Conservation (phyloP, 441 rosid genomes). For the Populus hybrid region DNA sequence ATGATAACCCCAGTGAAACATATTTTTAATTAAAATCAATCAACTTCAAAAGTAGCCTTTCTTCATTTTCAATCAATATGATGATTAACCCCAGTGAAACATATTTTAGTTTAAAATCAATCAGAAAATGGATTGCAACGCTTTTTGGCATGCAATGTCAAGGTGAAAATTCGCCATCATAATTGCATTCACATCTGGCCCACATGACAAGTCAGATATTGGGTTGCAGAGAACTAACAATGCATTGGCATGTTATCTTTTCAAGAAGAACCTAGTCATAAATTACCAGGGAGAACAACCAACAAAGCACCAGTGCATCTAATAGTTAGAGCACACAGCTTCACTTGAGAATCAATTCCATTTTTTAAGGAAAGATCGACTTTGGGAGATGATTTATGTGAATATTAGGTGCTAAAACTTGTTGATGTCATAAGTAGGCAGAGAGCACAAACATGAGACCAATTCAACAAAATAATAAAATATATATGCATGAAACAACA, state of each 20-base stretch:
- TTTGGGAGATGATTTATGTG: slow-evolving; percentile 4
- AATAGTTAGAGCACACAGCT: background rate
- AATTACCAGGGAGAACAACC: background rate
- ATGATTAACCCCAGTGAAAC: too few species aligned
- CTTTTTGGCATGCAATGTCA: background rate
- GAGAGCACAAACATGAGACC: background rate
- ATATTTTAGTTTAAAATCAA: too few species aligned
- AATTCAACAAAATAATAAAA: slow-evolving; percentile 10
- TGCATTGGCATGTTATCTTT: background rate
- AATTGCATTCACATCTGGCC: background rate
- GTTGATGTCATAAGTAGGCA: slow-evolving; percentile 1
- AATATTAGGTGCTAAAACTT: background rate
- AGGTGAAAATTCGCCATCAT: background rate
- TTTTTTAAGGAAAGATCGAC: background rate
- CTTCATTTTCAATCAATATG: too few species aligned
- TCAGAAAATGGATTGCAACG: background rate
- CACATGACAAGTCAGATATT: background rate
- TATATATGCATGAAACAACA: slow-evolving; percentile 7
- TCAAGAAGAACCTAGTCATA: background rate
- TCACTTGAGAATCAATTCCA: background rate
- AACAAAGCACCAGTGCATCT: background rate
- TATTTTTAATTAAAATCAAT: too few species aligned
- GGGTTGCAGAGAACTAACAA: background rate
- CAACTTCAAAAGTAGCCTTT: too few species aligned
- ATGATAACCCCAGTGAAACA: too few species aligned